Percentiles rank a stretch among this genome's conserved stretches.
These are phyloP conservation scores for Wickerhamia fluorescens DNA, from an alignment of 805 yeast species.

Conservation along the genomic window DNA sequence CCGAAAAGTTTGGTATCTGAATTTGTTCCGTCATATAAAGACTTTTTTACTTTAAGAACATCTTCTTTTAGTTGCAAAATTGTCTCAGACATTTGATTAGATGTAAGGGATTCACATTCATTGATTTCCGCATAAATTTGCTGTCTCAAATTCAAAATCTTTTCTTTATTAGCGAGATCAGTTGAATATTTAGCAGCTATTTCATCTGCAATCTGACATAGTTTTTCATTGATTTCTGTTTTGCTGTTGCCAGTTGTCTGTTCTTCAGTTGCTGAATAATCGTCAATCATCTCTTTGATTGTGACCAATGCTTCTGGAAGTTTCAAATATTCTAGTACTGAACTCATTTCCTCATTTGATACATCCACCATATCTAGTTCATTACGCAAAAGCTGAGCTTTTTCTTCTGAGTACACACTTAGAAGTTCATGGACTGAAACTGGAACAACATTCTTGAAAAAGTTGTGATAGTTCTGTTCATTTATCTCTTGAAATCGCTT, in stretches of 20 bases:
- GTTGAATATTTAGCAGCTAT: conserved; percentile 20
- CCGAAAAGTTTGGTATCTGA: conserved; percentile 51
- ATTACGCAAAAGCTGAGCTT: conserved; percentile 65
- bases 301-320: conserved; percentile 61
- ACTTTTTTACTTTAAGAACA: conserved; percentile 47
- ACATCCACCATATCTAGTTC: conserved; percentile 71
- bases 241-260: conserved; percentile 13
- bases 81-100: conserved; percentile 6
- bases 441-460: conserved; percentile 79
- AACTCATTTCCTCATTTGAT: conserved; percentile 69
- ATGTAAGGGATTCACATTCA: conserved; percentile 23
- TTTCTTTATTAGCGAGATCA: conserved; percentile 27
- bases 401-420: conserved; percentile 84
- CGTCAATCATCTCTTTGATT: conserved; percentile 35
- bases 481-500: conserved; percentile 36
- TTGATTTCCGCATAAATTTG: conserved; percentile 30
- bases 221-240: conserved; percentile 22
- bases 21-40: conserved; percentile 53
- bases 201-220: conserved; percentile 13
- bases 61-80: conserved; percentile 39
- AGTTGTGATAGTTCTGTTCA: conserved; percentile 37
- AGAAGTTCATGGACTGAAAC: conserved; percentile 80
- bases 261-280: conserved; percentile 7
- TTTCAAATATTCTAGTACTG: conserved; percentile 75
- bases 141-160: conserved; percentile 24